These are phyloP conservation scores for Penicillium sp. DNA, from an alignment of 2,329 filamentous ascomycete species.

Conservation along the genomic window DNA sequence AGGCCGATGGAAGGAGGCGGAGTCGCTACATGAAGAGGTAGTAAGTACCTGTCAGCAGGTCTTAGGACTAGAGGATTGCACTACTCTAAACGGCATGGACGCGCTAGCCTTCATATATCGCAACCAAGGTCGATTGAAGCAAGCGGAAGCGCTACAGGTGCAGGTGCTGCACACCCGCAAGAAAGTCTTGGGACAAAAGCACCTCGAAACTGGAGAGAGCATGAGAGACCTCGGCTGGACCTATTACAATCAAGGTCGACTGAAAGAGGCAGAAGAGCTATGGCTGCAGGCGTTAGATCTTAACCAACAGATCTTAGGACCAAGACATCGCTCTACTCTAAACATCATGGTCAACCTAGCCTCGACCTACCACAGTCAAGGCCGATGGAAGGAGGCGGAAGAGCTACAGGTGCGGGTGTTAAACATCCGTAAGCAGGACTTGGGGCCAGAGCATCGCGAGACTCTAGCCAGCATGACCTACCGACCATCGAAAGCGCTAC, in stretches of 20 bases:
- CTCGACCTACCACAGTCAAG: neutral
- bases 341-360: conserved; percentile 16
- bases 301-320: neutral
- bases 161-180: neutral
- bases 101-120: neutral
- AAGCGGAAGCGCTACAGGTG: neutral
- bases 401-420: neutral
- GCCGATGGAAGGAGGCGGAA: neutral
- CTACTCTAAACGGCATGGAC: neutral
- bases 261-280: neutral
- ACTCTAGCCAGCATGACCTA: neutral
- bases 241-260: neutral
- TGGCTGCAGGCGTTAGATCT: neutral
- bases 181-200: neutral
- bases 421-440: neutral
- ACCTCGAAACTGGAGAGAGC: neutral
- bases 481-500: neutral
- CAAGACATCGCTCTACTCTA: conserved; percentile 10
- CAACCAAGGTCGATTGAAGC: neutral
- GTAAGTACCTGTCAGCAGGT: neutral
- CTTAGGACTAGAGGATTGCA: neutral
- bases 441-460: neutral
- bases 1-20: neutral
- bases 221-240: too few species aligned
- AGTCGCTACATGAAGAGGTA: neutral